Evolutionary conservation across 192 early-diverging fungal species (phyloP).

Genomic region (Dissophora globulifera): DNA sequence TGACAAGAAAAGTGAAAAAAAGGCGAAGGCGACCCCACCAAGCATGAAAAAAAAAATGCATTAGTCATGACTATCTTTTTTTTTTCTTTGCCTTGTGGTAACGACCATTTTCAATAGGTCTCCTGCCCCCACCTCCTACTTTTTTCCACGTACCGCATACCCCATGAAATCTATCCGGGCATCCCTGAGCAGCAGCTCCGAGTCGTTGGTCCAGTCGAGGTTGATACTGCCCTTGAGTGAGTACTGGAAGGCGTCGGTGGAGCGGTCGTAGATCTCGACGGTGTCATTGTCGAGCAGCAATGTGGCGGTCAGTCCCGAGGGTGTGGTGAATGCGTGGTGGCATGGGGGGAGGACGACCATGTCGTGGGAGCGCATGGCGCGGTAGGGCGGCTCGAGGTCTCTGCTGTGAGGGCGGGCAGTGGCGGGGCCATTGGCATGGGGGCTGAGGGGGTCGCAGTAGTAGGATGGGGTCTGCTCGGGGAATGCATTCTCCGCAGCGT

Average conservation of each 20-base stretch:
- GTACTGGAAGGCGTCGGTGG: conserved; percentile 43
- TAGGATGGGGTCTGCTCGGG: conserved; percentile 29
- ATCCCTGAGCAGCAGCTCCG: conserved; percentile 39
- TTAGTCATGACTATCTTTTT: too few species aligned
- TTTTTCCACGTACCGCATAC: conserved; percentile 33
- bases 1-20: conserved; percentile 1
- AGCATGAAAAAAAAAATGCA: not conserved
- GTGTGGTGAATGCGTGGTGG: not conserved
- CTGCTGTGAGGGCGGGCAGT: not conserved
- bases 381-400: conserved; percentile 10
- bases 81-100: too few species aligned
- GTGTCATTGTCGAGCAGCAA: conserved; percentile 43
- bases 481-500: conserved; percentile 13
- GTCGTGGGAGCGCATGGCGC: conserved; percentile 3
- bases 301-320: conserved; percentile 14
- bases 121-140: not conserved
- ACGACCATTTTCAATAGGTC: too few species aligned
- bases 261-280: conserved; percentile 49
- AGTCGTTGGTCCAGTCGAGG: conserved; percentile 20
- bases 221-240: conserved; percentile 43
- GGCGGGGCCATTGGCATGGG: not conserved
- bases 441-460: conserved; percentile 24
- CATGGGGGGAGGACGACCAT: conserved; percentile 2
- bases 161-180: conserved; percentile 50
- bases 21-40: not conserved